Evolutionary conservation across 176 grass and related monocot species (phyloP).

Genomic region (Puccinellia tenuiflora): DNA sequence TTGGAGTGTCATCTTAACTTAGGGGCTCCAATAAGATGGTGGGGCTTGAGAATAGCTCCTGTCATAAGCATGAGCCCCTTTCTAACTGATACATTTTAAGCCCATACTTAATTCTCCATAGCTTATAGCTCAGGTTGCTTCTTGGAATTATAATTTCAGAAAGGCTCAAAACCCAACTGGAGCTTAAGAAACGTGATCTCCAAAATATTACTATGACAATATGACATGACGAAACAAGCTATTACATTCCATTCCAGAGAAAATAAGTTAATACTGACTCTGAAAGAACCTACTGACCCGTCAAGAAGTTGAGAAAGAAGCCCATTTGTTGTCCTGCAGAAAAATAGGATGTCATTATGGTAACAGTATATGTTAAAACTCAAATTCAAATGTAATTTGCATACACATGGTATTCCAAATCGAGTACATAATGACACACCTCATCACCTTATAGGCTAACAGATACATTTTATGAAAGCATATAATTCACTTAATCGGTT

Average conservation of each 20-base stretch:
- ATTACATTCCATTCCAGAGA: background rate
- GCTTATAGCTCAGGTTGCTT: background rate
- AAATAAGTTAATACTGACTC: background rate
- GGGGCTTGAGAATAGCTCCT: background rate
- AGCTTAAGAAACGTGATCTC: background rate
- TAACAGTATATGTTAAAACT: background rate
- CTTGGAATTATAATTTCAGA: background rate
- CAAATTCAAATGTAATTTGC: background rate
- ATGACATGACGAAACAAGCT: background rate
- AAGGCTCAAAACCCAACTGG: background rate
- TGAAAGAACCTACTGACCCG: slow-evolving; percentile 50
- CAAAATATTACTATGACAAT: background rate
- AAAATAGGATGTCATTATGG: slow-evolving; percentile 10
- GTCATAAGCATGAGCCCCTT: background rate
- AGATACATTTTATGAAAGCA: slow-evolving; percentile 11
- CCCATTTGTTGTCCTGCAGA: slow-evolving; percentile 86
- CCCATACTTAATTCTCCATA: background rate
- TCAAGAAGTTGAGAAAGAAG: slow-evolving; percentile 92
- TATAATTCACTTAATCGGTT: background rate
- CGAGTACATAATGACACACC: background rate
- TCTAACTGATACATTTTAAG: background rate
- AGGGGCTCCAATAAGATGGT: background rate
- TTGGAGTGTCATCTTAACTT: slow-evolving; percentile 11
- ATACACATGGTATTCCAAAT: background rate
- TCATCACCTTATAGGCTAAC: background rate